These are phyloP conservation scores for Aspergillus awamori DNA, from an alignment of 2,329 filamentous ascomycete genomes.

Conservation along the genomic window DNA sequence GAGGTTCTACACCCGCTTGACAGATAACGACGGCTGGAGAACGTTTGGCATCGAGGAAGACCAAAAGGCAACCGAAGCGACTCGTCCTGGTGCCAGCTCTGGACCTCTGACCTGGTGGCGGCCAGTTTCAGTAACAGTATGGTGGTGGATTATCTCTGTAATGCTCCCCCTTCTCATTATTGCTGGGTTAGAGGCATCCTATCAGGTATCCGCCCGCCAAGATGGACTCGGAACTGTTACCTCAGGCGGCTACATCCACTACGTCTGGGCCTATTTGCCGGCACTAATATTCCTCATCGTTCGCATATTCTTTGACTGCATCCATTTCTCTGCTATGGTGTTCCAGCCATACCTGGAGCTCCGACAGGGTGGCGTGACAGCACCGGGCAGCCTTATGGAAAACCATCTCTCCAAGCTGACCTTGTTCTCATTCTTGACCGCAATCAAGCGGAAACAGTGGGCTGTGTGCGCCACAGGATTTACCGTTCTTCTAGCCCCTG, in stretches of 20 bases:
- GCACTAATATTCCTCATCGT: conserved; percentile 24
- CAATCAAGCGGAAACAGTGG: conserved; percentile 19
- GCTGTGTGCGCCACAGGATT: conserved; percentile 20
- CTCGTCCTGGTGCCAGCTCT: neutral
- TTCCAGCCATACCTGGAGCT: conserved; percentile 25
- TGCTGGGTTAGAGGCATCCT: conserved; percentile 5
- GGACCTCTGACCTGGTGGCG: conserved; percentile 3
- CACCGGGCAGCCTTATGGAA: conserved; percentile 21
- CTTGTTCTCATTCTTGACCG: conserved; percentile 60
- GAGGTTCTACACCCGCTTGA: neutral
- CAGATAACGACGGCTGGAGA: neutral
- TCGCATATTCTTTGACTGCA: conserved; percentile 20
- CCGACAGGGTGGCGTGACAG: conserved; percentile 9
- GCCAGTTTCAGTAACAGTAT: conserved; percentile 1
- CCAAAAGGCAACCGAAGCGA: neutral
- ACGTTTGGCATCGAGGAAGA: conserved; percentile 5
- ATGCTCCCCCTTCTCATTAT: conserved; percentile 9
- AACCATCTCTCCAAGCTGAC: conserved; percentile 29
- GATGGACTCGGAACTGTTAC: conserved; percentile 4
- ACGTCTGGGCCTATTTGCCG: conserved; percentile 26
- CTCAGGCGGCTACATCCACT: conserved; percentile 26
- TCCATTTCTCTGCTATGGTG: conserved; percentile 21
- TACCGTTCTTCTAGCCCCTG: conserved; percentile 18
- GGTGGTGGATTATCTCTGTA: conserved; percentile 6
- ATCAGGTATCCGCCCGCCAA: conserved; percentile 4